Evolutionary conservation across 768 basidiomycete species (phyloP).

Genomic region (Coprinopsis marcescibilis): DNA sequence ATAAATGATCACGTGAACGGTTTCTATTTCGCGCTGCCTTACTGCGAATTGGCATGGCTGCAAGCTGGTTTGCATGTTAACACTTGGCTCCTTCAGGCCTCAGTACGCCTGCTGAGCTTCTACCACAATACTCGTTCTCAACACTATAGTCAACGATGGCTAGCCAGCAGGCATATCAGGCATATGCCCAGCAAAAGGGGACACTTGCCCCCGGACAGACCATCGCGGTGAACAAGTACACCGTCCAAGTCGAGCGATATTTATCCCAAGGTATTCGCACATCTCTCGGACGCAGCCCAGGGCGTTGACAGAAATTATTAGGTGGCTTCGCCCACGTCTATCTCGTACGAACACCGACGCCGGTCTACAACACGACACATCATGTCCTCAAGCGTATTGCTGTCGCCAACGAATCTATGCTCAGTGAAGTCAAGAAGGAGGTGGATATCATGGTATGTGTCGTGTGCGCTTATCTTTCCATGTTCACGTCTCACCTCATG

Average conservation of each 20-base stretch:
- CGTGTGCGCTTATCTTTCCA: conserved; percentile 11
- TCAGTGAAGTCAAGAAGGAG: conserved; percentile 93
- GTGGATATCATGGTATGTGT: conserved; percentile 93
- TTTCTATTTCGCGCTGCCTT: conserved; percentile 17
- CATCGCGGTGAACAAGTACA: conserved; percentile 84
- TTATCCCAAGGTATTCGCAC: conserved; percentile 77
- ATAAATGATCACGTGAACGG: conserved; percentile 16
- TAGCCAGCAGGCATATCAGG: conserved; percentile 44
- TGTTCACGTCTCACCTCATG: conserved; percentile 23
- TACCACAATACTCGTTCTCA: neutral
- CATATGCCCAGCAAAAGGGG: conserved; percentile 49
- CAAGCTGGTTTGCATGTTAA: conserved; percentile 5
- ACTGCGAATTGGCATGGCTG: neutral
- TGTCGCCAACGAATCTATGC: conserved; percentile 82
- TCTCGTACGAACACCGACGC: conserved; percentile 79
- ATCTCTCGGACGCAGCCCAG: conserved; percentile 7
- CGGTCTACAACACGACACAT: conserved; percentile 86
- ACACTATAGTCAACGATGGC: conserved; percentile 32
- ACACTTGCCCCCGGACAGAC: conserved; percentile 78
- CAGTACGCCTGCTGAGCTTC: conserved; percentile 2
- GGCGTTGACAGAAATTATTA: conserved; percentile 27
- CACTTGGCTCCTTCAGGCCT: conserved; percentile 7
- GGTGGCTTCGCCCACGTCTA: conserved; percentile 99
- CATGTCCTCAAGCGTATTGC: conserved; percentile 98
- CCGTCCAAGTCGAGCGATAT: conserved; percentile 90